A percentile compares a stretch with the other conserved stretches of the same genome.
phyloP scores from a whole-genome alignment of 805 yeast genomes.

The Vanderwaltozyma yarrowii region DNA sequence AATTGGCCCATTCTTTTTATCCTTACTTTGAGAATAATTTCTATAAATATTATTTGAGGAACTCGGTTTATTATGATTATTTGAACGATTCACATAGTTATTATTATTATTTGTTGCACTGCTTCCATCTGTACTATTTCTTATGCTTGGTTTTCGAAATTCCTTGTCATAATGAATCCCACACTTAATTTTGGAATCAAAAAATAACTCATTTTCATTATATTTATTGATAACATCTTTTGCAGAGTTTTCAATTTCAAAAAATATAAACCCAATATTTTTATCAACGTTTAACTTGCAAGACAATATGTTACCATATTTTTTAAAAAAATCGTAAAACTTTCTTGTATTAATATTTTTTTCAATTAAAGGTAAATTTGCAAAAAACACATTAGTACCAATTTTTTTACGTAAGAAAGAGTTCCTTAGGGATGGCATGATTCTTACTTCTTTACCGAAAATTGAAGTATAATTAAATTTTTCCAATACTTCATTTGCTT shows the following conservation, averaged over 20 bases:
- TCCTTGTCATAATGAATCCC: conserved; percentile 27
- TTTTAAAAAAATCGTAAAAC: conserved; percentile 41
- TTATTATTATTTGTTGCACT: too few species aligned
- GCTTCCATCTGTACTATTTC: neutral
- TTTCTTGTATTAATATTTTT: conserved; percentile 29
- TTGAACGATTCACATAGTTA: too few species aligned
- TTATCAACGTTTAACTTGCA: conserved; percentile 32
- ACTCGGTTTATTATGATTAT: too few species aligned
- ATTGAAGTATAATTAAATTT: conserved; percentile 42
- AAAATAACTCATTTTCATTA: conserved; percentile 20
- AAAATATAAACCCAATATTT: conserved; percentile 34
- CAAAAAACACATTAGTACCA: conserved; percentile 43
- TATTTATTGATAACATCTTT: conserved; percentile 25
- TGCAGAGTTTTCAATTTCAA: conserved; percentile 28
- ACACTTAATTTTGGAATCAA: conserved; percentile 27
- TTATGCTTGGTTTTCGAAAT: neutral
- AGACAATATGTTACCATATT: conserved; percentile 36
- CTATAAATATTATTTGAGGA: too few species aligned
- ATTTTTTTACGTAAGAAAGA: conserved; percentile 31
- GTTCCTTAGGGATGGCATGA: conserved; percentile 46
- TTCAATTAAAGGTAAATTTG: conserved; percentile 32
- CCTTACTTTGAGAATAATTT: too few species aligned
- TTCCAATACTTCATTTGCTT: conserved; percentile 48
- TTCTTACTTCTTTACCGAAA: conserved; percentile 37
- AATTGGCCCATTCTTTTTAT: too few species aligned